Evolutionary conservation across 768 basidiomycete species (phyloP), one percentile per base, ranked within the genome.

Genomic region (Coprinellus aureogranulatus): DNA sequence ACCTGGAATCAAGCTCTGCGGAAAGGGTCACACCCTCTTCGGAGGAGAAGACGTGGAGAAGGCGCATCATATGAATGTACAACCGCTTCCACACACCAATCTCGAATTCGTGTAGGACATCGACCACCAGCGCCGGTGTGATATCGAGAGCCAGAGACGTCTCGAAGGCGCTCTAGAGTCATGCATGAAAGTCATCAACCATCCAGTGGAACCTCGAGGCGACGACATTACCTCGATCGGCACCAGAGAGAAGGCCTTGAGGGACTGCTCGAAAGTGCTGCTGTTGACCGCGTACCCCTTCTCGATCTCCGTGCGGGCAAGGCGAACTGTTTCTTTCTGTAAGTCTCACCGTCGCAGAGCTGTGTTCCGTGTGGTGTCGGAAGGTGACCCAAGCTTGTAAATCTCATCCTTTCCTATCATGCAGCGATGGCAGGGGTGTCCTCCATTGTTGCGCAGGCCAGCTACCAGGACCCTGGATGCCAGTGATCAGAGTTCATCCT

Each of bases 61-160:
- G 62, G 0, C 69, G 68, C 5, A 77, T 57, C 0, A 77, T 60
- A 53, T 78, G 77, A 1, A 57, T 68, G 47, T 76, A 72, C 1
- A 73, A 22, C 0, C 65, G 54, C 56, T 74, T 77, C 73, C 72
- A 75, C 1, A 71, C 69, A 3, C 75, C 75, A 8, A 76, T 62
- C 54, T 77, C 75, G 52, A 75, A 62, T 48, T 77, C 75, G 56
- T 77, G 75, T 40, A 77, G 49, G 10, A 76, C 59, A 44, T 76
- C 75, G 0, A 61, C 57, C 0, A 66, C 65, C 37, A 74, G 67
- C 42, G 72, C 66, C 3, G 39, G 9, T 5, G 16, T 12, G 2
- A 5, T 30, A 59, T 71, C 20, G 66, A 63, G 45, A 39, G 0
- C 18, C 18, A 44, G 41, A 8, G 8, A 14, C 14, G 34, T 14